A percentile compares a stretch with the other conserved stretches of the same genome.
These are phyloP conservation scores for Eleusine indica DNA, from an alignment of 176 grass and related monocot species.

Conservation along the genomic window DNA sequence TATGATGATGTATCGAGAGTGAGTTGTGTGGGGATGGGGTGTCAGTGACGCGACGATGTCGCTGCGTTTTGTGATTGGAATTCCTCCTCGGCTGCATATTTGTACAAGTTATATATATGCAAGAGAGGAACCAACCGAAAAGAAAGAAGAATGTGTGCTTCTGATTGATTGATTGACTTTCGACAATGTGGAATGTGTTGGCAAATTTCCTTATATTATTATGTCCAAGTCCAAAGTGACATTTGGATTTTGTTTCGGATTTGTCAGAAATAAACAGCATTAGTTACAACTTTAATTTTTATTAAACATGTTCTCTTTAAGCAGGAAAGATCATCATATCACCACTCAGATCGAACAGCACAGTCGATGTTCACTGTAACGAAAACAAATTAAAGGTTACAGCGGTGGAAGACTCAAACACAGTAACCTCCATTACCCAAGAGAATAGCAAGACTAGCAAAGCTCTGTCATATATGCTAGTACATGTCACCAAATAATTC, in stretches of 20 bases:
- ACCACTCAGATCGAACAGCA: too few species aligned
- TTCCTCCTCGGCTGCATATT: not conserved
- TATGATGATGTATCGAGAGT: not conserved
- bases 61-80: constrained; percentile 29
- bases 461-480: too few species aligned
- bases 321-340: too few species aligned
- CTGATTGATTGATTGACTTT: constrained; percentile 28
- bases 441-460: not conserved
- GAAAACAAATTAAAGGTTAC: too few species aligned
- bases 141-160: constrained; percentile 3
- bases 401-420: not conserved
- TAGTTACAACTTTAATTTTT: too few species aligned
- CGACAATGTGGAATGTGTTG: not conserved
- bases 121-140: not conserved
- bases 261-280: not conserved
- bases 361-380: too few species aligned
- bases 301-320: too few species aligned
- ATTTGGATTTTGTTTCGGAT: not conserved
- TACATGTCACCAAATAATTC: too few species aligned
- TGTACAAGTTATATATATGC: constrained; percentile 32
- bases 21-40: not conserved
- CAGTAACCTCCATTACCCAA: not conserved
- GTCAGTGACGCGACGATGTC: constrained; percentile 26
- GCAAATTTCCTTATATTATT: not conserved
- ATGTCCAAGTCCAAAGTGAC: not conserved